Conservation (phyloP, 225 moss, liverwort and hornwort genomes). For the Physcomitrium patens region DNA sequence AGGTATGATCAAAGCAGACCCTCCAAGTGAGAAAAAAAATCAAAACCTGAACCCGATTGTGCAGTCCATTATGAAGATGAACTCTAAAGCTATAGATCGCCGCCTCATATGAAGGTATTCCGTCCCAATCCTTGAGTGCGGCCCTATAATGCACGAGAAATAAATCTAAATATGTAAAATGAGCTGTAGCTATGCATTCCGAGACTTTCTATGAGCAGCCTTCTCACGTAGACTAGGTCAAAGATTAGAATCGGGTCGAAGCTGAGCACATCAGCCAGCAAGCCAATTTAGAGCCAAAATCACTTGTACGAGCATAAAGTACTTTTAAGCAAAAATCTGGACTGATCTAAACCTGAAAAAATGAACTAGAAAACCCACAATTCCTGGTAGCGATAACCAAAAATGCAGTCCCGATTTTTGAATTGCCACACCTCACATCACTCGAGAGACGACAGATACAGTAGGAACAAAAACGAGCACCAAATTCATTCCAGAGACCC, state of each 20-base stretch:
- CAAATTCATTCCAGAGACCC: not conserved
- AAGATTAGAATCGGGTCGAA: constrained; percentile 11
- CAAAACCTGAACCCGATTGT: constrained; percentile 8
- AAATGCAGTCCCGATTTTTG: not conserved
- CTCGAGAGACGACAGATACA: not conserved
- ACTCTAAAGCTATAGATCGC: constrained; percentile 24
- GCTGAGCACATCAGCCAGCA: not conserved
- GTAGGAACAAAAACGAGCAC: not conserved
- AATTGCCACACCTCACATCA: constrained; percentile 12
- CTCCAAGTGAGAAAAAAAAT: not conserved
- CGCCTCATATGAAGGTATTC: constrained; percentile 17
- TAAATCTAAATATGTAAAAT: constrained; percentile 8
- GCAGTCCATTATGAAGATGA: constrained; percentile 10
- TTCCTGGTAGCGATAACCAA: not conserved
- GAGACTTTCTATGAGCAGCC: not conserved
- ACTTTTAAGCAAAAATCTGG: not conserved
- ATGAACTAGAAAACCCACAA: constrained; percentile 8
- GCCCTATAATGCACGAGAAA: not conserved
- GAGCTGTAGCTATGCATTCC: not conserved
- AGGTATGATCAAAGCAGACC: constrained; percentile 9
- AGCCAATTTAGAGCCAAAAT: not conserved
- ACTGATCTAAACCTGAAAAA: constrained; percentile 12
- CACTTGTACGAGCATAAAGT: not conserved
- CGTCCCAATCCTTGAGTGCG: not conserved
- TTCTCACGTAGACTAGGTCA: constrained; percentile 2